Evolutionary conservation across 2,329 filamentous ascomycete species (phyloP).

Genomic region (Xylariaceae sp.): DNA sequence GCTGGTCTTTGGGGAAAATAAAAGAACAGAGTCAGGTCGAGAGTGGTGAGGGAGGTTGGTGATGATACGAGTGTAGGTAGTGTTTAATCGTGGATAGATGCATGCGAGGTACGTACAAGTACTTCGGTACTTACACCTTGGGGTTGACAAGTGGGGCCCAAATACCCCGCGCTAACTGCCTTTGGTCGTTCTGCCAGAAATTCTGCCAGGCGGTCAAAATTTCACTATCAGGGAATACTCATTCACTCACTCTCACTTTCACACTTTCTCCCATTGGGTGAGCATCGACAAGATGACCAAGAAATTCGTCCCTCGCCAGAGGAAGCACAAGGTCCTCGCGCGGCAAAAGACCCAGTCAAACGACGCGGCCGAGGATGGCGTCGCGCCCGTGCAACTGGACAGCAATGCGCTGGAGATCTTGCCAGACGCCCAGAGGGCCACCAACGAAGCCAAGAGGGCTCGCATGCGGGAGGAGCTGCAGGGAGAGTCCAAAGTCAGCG

Average conservation of each 20-base stretch:
- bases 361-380: constrained; percentile 31
- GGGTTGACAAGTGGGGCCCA: too few relatives aligned
- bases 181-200: constrained; percentile 6
- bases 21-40: too few relatives aligned
- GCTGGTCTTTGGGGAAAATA: too few relatives aligned
- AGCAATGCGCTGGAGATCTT: constrained; percentile 49
- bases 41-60: too few relatives aligned
- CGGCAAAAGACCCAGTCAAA: constrained; percentile 50
- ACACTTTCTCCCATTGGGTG: too few relatives aligned
- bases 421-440: constrained; percentile 36
- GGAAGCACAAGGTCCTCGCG: constrained; percentile 62
- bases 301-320: constrained; percentile 55
- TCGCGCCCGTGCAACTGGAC: constrained; percentile 29
- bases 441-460: constrained; percentile 48
- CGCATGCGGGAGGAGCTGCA: constrained; percentile 46
- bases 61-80: too few relatives aligned
- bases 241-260: background rate
- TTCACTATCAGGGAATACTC: too few relatives aligned
- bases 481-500: constrained; percentile 48
- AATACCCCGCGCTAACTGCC: constrained; percentile 20
- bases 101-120: too few relatives aligned
- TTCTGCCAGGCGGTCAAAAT: constrained; percentile 28
- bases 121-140: too few relatives aligned
- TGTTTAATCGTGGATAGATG: too few relatives aligned
- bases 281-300: constrained; percentile 35